A percentile compares a stretch with the other conserved stretches of the same genome.
Conservation (phyloP, 176 grass and related monocot species). For the Metroxylon sagu region DNA sequence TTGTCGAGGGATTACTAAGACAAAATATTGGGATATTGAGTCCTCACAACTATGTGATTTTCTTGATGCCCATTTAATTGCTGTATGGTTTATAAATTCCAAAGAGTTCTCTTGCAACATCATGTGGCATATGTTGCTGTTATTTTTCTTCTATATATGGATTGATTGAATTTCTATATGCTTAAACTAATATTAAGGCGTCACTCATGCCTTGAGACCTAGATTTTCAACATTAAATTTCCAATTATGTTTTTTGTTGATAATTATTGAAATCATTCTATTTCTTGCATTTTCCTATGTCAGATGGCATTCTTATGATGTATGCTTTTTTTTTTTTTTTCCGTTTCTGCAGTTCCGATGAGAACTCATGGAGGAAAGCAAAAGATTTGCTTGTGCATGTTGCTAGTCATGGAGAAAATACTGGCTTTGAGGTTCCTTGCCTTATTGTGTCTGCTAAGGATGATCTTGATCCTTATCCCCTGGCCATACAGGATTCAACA, state of each 20-base stretch:
- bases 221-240: too few species aligned
- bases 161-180: too few species aligned
- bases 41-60: too few species aligned
- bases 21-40: too few species aligned
- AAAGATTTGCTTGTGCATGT: constrained; percentile 88
- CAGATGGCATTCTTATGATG: background rate
- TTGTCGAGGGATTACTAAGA: too few species aligned
- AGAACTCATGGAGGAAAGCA: constrained; percentile 78
- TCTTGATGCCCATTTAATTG: too few species aligned
- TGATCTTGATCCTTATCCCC: constrained; percentile 84
- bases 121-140: too few species aligned
- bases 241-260: background rate
- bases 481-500: constrained; percentile 88
- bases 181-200: too few species aligned
- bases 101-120: too few species aligned
- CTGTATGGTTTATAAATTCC: too few species aligned
- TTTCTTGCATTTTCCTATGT: background rate
- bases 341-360: constrained; percentile 53
- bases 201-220: too few species aligned
- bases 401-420: constrained; percentile 93
- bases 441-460: constrained; percentile 95
- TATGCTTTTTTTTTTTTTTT: background rate
- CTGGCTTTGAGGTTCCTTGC: constrained; percentile 90
- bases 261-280: constrained; percentile 1
- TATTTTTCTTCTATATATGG: too few species aligned